Base-by-base conservation (phyloP, 2,329 filamentous ascomycete species). In the Onygenales sp. region DNA sequence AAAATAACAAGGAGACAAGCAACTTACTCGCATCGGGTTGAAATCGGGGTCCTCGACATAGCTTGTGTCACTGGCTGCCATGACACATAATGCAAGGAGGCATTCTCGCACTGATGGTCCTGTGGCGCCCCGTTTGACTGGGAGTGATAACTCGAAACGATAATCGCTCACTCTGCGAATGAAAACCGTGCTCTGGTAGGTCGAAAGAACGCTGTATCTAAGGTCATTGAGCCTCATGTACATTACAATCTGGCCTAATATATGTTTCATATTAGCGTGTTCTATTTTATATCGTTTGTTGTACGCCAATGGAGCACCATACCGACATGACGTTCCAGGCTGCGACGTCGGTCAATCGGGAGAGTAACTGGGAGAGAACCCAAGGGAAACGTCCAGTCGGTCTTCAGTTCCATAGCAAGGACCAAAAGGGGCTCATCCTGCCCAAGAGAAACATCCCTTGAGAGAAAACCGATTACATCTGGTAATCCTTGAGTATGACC, bases 161-260 rank as follows among this genome's bases (percentile, higher is more conserved):
- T 49, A 46, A 34, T 52, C 33, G 10, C 36, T 21, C 10, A 10
- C 32, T 5, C 42, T 7, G 13, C 33, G 2, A 3, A 49, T 34
- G 37, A 50, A 50, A 10, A 49, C 42, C 3, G 43, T 43, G 17
- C 17, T 42, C 13, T 31, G 13, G 11, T 51, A 51, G 11, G 49
- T 51, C 10, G 49, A 42, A 14, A 51, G 27, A 32, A 51, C 31
- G 9, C 49, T 36, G 17, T 51, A 51, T 43, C 17, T 51, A 7
- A 51, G 21, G 17, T 10, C 6, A 27, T 42, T 27, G 6, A n/a
- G 9, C 9, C 49, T 7, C 49, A 51, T 51, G 49, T 51, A 51
- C 13, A 11, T 10, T 11, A 50, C 17, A 7, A 50, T n/a, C 27
- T 50, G 48, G 21, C 32, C 48, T 50, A 39, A 21, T 34, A 17